Conservation (phyloP, 441 rosid genomes). For the Sinapis alba region DNA sequence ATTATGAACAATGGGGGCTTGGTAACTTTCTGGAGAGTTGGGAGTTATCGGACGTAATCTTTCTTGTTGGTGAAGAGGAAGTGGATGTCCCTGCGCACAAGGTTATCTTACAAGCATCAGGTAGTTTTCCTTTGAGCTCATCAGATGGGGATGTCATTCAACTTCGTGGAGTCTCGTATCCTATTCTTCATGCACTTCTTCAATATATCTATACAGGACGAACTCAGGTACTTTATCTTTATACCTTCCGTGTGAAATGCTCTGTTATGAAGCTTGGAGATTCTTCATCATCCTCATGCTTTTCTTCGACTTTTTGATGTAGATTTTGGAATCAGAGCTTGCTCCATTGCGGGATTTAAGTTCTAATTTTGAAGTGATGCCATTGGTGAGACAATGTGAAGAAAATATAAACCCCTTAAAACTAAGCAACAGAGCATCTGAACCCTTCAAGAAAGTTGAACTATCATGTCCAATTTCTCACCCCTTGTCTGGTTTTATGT, state of each 20-base stretch:
- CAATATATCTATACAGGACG: conserved; percentile 75
- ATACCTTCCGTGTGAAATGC: neutral
- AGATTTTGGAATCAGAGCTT: conserved; percentile 82
- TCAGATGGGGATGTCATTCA: conserved; percentile 52
- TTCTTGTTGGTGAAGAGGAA: conserved; percentile 72
- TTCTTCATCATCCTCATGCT: conserved; percentile 13
- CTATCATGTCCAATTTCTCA: conserved; percentile 61
- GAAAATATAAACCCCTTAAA: conserved; percentile 61
- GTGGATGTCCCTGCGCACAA: conserved; percentile 83
- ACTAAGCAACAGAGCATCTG: conserved; percentile 56
- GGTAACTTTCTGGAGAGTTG: conserved; percentile 79
- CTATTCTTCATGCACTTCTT: conserved; percentile 81
- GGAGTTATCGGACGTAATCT: conserved; percentile 74
- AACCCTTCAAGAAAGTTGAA: conserved; percentile 57
- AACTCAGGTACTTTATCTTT: conserved; percentile 62
- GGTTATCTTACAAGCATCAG: conserved; percentile 83
- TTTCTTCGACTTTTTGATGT: conserved; percentile 21
- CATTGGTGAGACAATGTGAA: conserved; percentile 80
- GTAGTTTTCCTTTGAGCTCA: conserved; percentile 61
- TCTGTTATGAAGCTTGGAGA: conserved; percentile 5
- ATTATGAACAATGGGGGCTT: conserved; percentile 81
- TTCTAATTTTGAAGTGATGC: conserved; percentile 69
- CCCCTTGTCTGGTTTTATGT: conserved; percentile 50
- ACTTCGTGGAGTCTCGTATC: conserved; percentile 56
- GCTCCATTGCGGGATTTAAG: conserved; percentile 60